Base-by-base conservation (phyloP, 305 asterid genomes). In the Lippia alba region DNA sequence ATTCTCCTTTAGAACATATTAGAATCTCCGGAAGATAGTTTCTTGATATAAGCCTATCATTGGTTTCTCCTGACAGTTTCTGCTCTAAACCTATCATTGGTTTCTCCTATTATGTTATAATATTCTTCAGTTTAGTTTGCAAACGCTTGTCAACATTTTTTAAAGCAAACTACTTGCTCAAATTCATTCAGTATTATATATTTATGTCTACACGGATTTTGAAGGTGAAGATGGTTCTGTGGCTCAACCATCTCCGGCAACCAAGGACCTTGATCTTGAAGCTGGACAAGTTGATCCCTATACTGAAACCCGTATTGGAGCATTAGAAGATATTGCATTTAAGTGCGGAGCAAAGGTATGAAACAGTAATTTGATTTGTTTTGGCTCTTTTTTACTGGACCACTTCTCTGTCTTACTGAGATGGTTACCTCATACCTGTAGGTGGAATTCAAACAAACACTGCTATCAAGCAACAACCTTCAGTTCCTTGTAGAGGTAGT, bases 331-430 rank as follows among this genome's bases (percentile, higher is more conserved):
- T 64, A 95, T 95, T 71, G 99, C 98, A 56, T 73, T 76, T 11
- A 89, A 84, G 82, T 95, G 98, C 80, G 93, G 98, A 79, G 69
- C 96, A 45, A 92, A 90, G 96, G 98, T 95, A 82, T 76, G 72
- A 49, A 66, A 44, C 17, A 72, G 53, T 56, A 57, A 51, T 76
- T 36, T 61, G 39, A n/a, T 54, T 61, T 56, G 4, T 53, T 61
- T 44, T 55, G 1, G 76, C 40, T 18, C 14, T 51, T 40, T 65
- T 17, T 5, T 4, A 8, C 41, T 61, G 51, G 46, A 55, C 58
- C 33, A 34, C 56, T 66, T 72, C 36, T 69, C 58, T 69, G 66
- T 63, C 67, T 61, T 70, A 7, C 66, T 74, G 76, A 63, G 64
- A 61, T 72, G 70, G 49, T 33, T 74, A 60, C 73, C 55, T 76